Percentiles rank a stretch among this genome's conserved stretches.
Evolutionary conservation across 2,329 filamentous ascomycete species (phyloP).

Genomic region (Zymoseptoria pseudotritici): DNA sequence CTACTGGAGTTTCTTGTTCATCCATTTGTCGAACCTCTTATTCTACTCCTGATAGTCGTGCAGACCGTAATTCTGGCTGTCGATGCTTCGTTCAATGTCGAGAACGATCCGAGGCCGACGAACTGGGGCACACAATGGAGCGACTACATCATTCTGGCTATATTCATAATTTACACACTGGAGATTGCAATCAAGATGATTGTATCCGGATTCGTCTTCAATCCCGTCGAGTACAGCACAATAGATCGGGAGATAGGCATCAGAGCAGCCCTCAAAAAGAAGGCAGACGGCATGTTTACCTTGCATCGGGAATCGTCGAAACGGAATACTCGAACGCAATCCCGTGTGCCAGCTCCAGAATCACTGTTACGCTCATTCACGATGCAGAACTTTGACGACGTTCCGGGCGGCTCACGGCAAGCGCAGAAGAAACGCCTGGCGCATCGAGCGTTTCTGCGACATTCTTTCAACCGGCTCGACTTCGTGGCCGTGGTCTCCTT

Average conservation of each 20-base stretch:
- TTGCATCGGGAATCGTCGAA: slow-evolving; percentile 66
- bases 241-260: slow-evolving; percentile 72
- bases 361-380: slow-evolving; percentile 31
- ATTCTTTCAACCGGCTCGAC: slow-evolving; percentile 92
- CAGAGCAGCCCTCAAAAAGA: slow-evolving; percentile 64
- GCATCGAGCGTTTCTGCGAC: slow-evolving; percentile 82
- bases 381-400: slow-evolving; percentile 33
- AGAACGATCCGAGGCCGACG: slow-evolving; percentile 50
- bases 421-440: slow-evolving; percentile 81
- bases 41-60: slow-evolving; percentile 77
- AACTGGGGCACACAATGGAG: slow-evolving; percentile 62
- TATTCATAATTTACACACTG: slow-evolving; percentile 85
- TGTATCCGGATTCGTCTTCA: slow-evolving; percentile 88
- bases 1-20: slow-evolving; percentile 82
- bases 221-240: slow-evolving; percentile 85
- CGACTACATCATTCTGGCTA: slow-evolving; percentile 71
- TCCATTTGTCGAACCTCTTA: slow-evolving; percentile 76
- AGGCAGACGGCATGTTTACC: slow-evolving; percentile 72
- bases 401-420: slow-evolving; percentile 59
- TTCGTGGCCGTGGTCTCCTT: slow-evolving; percentile 92
- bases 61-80: slow-evolving; percentile 84
- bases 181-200: slow-evolving; percentile 78
- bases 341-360: slow-evolving; percentile 20
- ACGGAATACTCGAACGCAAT: slow-evolving; percentile 32
- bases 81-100: slow-evolving; percentile 62